Evolutionary conservation across 768 basidiomycete genomes (phyloP).

Genomic region (Saitozyma podzolica): DNA sequence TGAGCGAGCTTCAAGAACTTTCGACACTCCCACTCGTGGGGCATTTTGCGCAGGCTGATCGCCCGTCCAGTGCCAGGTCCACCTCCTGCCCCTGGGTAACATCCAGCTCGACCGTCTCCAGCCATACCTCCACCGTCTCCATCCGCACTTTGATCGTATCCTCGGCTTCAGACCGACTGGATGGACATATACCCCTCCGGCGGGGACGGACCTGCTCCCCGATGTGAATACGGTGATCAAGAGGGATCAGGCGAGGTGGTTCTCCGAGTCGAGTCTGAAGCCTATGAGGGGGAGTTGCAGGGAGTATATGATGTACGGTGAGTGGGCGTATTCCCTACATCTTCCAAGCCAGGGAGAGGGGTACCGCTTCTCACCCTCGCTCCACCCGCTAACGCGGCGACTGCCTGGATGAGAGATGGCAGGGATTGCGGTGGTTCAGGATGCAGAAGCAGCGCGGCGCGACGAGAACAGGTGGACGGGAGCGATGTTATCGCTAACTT

Average conservation of each 20-base stretch:
- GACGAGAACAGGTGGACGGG: too few relatives aligned
- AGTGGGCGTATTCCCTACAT: constrained; percentile 54
- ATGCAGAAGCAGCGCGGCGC: too few relatives aligned
- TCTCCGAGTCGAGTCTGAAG: constrained; percentile 68
- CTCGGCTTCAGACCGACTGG: constrained; percentile 92
- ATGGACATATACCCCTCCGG: constrained; percentile 79
- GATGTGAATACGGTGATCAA: constrained; percentile 70
- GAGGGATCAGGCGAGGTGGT: constrained; percentile 65
- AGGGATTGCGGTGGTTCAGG: too few relatives aligned
- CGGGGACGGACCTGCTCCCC: constrained; percentile 65
- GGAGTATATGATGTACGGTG: constrained; percentile 71
- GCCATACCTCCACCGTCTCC: constrained; percentile 72
- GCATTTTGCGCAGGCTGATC: neutral
- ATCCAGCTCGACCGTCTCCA: constrained; percentile 76
- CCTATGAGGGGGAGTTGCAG: constrained; percentile 71
- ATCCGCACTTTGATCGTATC: constrained; percentile 67
- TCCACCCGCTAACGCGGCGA: neutral
- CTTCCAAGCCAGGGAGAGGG: too few relatives aligned
- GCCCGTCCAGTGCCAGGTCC: constrained; percentile 61
- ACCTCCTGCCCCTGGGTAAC: constrained; percentile 73
- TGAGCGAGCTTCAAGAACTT: constrained; percentile 7
- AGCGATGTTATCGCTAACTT: constrained; percentile 1
- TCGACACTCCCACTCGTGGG: too few relatives aligned
- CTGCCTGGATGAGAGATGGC: neutral
- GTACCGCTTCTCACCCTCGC: too few relatives aligned